Base-by-base conservation (phyloP, 345 rosid genomes). In the Populus tremula region DNA sequence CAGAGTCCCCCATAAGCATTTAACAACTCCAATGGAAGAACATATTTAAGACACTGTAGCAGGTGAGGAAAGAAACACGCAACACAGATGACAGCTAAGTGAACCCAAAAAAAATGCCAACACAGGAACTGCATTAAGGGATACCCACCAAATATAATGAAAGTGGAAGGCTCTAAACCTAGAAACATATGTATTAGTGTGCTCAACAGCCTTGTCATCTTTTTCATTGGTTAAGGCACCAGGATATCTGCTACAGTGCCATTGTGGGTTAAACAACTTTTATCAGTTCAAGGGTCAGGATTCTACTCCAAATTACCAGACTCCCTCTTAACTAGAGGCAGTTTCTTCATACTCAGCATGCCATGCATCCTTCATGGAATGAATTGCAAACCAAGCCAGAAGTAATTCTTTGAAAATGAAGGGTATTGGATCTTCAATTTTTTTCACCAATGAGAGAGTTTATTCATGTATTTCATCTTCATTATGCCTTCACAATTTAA, bases 31-130 rank as follows among this genome's bases (percentile, higher is more conserved):
- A 20, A 41, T 33, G 77, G 41, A 43, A 21, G 36, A 78, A 49
- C 33, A 67, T 20, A 47, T 20, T 36, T 25, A 33, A 2, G 3
- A 29, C 36, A 66, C 54, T 61, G 61, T 16, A 50, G 6, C 53
- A 29, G 25, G 41, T 25, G 39, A 31, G 69, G 23, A 35, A 50
- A 67, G 27, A 61, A 47, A 71, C 53, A 47, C 62, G n/a, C 70
- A 63, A 21, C 23, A 61, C 56, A 67, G 70, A 61, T 9, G n/a
- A 21, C 23, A 5, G 17, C 21, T n/a, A 67, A 65, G 36, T 39
- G 69, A 67, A 72, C 53, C 64, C 35, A n/a, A 50, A 72, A 11
- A 61, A 77, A 23, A 75, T 33, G 47, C 61, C 73, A 70, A 35
- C 61, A 29, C 63, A 47, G 45, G 47, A 39, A 53, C 18, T 2